Evolutionary conservation across 2,329 filamentous ascomycete species (phyloP).

Genomic region (Botryosphaeria dothidea): DNA sequence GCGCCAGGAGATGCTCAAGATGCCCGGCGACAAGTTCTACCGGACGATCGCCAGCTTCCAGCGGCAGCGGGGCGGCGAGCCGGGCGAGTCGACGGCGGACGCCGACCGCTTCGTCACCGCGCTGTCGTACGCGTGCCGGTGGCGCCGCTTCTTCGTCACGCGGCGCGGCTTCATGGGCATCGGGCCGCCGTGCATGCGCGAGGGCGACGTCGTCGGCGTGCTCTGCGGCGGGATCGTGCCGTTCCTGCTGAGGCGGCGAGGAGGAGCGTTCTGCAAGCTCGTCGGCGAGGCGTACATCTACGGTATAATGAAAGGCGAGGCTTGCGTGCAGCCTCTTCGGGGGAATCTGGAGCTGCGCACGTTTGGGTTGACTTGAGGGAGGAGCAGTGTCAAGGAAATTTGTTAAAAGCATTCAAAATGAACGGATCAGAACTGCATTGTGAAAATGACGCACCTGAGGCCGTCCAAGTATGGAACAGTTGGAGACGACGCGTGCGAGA

Average conservation of each 20-base stretch:
- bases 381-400: background rate
- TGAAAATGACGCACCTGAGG: too few relatives aligned
- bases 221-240: slow-evolving; percentile 21
- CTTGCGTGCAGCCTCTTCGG: background rate
- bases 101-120: slow-evolving; percentile 1
- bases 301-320: slow-evolving; percentile 23
- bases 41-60: background rate
- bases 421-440: too few relatives aligned
- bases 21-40: background rate
- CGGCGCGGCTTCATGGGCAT: slow-evolving; percentile 22
- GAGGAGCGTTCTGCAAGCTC: slow-evolving; percentile 2
- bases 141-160: slow-evolving; percentile 21
- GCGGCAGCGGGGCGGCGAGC: background rate
- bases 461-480: too few relatives aligned
- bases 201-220: slow-evolving; percentile 21
- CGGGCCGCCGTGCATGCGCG: slow-evolving; percentile 11
- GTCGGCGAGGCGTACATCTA: slow-evolving; percentile 24
- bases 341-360: background rate
- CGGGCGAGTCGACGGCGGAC: background rate
- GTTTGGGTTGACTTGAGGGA: background rate
- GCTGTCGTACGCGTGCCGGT: background rate
- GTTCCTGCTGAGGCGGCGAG: slow-evolving; percentile 19
- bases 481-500: too few relatives aligned
- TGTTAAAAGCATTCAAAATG: too few relatives aligned
- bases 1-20: background rate